These are phyloP conservation scores for Pisolithus albus DNA, from an alignment of 768 basidiomycete species.

Conservation along the genomic window DNA sequence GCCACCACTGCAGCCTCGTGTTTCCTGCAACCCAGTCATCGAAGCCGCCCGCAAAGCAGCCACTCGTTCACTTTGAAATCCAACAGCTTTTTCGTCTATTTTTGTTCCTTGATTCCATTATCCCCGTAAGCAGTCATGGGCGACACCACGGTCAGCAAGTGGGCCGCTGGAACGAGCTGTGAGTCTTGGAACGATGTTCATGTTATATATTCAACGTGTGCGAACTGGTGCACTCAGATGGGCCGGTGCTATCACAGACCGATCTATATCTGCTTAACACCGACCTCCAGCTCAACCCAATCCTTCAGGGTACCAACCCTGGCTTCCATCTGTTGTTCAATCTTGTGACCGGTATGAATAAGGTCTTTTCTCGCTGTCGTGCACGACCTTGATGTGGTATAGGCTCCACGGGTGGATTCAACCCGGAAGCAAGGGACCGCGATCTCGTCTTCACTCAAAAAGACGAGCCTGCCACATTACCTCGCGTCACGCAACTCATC, in stretches of 20 bases:
- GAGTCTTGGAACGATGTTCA: constrained; percentile 8
- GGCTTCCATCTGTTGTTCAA: constrained; percentile 67
- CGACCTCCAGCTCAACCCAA: constrained; percentile 67
- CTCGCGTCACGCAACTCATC: constrained; percentile 52
- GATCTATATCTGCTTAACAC: constrained; percentile 74
- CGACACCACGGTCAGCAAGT: constrained; percentile 26
- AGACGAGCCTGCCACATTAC: constrained; percentile 65
- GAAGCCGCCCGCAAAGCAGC: not conserved
- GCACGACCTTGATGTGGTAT: not conserved
- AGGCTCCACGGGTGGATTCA: constrained; percentile 62
- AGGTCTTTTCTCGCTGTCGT: not conserved
- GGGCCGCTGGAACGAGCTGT: constrained; percentile 33
- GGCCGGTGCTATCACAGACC: constrained; percentile 71
- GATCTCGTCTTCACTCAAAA: constrained; percentile 49
- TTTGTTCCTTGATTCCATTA: not conserved
- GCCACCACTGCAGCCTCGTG: not conserved
- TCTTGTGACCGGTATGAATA: constrained; percentile 50
- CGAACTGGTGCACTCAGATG: constrained; percentile 40
- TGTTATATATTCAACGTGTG: not conserved
- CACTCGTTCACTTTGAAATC: not conserved
- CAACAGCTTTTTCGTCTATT: not conserved
- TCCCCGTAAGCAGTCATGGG: constrained; percentile 16
- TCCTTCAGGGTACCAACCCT: constrained; percentile 45
- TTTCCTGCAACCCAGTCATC: not conserved
- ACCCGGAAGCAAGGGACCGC: constrained; percentile 49